Conservation (phyloP, 2,329 filamentous ascomycete genomes). For the Microsporum audouinii region DNA sequence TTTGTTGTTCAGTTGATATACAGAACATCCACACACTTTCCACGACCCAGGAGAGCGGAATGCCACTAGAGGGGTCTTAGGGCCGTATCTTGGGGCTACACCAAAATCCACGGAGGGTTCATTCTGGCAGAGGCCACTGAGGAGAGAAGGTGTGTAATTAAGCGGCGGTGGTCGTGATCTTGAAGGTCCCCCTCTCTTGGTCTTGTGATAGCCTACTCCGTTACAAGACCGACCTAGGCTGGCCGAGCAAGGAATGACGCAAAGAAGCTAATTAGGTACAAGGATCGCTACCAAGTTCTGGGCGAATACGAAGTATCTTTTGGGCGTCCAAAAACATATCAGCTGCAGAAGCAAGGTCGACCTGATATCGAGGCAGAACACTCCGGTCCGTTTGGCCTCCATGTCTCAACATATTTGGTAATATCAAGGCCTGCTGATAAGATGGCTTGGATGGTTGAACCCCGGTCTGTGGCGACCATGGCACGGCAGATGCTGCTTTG, state of each 20-base stretch:
- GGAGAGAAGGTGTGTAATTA: not conserved
- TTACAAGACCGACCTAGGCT: not conserved
- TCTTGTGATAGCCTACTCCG: not conserved
- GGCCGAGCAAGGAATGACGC: constrained; percentile 2
- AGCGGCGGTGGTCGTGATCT: not conserved
- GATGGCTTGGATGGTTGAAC: not conserved
- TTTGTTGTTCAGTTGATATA: not conserved
- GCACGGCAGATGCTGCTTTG: constrained; percentile 2
- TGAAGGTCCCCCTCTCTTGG: not conserved
- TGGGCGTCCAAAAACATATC: too few species aligned
- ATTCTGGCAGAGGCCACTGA: not conserved
- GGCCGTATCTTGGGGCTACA: not conserved
- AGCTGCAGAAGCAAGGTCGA: not conserved
- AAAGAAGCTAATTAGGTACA: not conserved
- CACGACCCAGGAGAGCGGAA: not conserved
- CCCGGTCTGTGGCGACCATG: not conserved
- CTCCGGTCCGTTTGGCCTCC: not conserved
- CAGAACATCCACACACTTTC: not conserved
- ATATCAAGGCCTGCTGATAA: not conserved
- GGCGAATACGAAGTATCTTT: not conserved
- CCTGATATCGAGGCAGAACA: not conserved
- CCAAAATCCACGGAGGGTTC: not conserved
- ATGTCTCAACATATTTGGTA: not conserved
- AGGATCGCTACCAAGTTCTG: not conserved
- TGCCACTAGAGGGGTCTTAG: not conserved